Percentiles rank a stretch among this genome's conserved stretches.
These are phyloP conservation scores for Curvularia spicifera DNA, from an alignment of 2,329 filamentous ascomycete species.

Conservation along the genomic window DNA sequence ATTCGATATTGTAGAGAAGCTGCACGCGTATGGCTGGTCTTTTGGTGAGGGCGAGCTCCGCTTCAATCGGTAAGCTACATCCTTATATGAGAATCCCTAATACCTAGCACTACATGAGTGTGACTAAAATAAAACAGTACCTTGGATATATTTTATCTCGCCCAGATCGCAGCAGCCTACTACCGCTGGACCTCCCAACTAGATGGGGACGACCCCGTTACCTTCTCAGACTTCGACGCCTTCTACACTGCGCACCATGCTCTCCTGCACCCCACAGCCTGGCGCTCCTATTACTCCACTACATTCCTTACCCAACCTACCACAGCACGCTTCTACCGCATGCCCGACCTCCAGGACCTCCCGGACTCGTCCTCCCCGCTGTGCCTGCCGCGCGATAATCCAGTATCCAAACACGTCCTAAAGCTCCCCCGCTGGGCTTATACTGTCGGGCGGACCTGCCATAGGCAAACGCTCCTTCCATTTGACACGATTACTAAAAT, in stretches of 20 bases:
- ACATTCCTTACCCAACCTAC: constrained; percentile 7
- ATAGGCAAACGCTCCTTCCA: neutral
- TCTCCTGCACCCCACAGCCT: neutral
- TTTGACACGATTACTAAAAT: constrained; percentile 2
- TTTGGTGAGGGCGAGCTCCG: constrained; percentile 12
- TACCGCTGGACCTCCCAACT: constrained; percentile 7
- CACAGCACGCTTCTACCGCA: constrained; percentile 11
- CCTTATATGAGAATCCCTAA: constrained; percentile 9
- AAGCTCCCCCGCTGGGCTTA: neutral
- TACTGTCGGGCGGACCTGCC: neutral
- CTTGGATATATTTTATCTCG: constrained; percentile 11
- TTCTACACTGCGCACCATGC: neutral
- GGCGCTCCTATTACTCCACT: neutral
- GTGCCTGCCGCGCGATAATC: neutral
- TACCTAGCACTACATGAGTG: neutral
- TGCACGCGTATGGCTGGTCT: constrained; percentile 13
- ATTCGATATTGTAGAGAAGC: constrained; percentile 13
- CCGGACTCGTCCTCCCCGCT: constrained; percentile 8
- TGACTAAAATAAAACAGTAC: neutral
- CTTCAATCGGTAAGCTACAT: constrained; percentile 13
- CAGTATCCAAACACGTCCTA: neutral
- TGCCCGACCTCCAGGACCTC: constrained; percentile 7
- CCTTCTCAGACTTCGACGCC: neutral
- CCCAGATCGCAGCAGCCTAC: constrained; percentile 11
- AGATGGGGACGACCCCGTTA: constrained; percentile 1